Evolutionary conservation across 768 basidiomycete genomes (phyloP), one percentile per base, ranked within the genome.

Genomic region (Harrya chromipes): DNA sequence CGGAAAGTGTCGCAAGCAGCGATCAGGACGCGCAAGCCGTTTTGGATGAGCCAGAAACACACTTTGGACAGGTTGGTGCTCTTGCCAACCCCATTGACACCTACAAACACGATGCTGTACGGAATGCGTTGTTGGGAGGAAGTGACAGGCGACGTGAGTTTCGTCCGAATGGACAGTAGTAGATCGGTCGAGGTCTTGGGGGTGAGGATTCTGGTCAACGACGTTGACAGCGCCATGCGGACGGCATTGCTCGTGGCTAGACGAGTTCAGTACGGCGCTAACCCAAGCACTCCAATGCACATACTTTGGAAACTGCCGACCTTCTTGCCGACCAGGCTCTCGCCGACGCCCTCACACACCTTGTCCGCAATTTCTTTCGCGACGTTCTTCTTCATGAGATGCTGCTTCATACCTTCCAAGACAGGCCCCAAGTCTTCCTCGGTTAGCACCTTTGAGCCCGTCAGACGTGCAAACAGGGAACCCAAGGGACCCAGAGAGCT

Each of bases 1-100:
- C 95, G 75, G 75, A 99, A 99, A 7, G 97, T 98, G 66, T 99
- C 97, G 64, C 97, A 99, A 12, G 97, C 97, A 37, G 97, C 97
- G 59, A 99, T 98, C 56, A 99, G 76, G 35, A 99, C 95, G 35
- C 87, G 77, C 34, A 95, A 70, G 6, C 88, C 85, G 62, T 99
- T 99, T 70, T 99, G 97, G 46, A 99, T 85, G 34, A 99, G 76
- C 97, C 97, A 99, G 72, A 98, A 99, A 70, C 93, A 94, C 43
- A 99, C 95, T 74, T 99, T 99, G 37, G 88, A 90, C 36, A 99
- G 72, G 69, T 98, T 99, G 6, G 97, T 98, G 59, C 92, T 95
- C 74, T 99, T 99, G 27, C 97, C 97, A 21, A 99, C 97, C 21
- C 97, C 97, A 63, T 99, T 99, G 33, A 99, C 97, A 13, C 97